Evolutionary conservation across 306 rosid species (phyloP).

Genomic region (Corylus avellana): DNA sequence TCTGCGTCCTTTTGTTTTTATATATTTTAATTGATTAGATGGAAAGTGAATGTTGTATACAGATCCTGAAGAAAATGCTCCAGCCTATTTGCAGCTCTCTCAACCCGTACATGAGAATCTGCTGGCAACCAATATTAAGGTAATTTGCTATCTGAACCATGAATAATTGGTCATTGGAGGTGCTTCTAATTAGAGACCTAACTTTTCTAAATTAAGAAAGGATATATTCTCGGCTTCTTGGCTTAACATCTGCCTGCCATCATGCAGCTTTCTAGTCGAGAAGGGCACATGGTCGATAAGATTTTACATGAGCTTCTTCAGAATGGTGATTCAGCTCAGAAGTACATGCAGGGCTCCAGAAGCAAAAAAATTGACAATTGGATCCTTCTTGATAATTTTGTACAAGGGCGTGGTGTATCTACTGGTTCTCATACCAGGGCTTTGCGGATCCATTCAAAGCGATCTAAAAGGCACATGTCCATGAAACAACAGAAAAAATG

Average conservation of each 20-base stretch:
- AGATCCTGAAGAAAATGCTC: constrained; percentile 58
- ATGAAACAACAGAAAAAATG: constrained; percentile 66
- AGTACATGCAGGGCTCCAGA: constrained; percentile 76
- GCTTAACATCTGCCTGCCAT: constrained; percentile 15
- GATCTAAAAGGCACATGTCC: constrained; percentile 75
- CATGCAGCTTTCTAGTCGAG: constrained; percentile 51
- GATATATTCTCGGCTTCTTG: constrained; percentile 1
- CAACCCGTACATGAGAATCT: constrained; percentile 54
- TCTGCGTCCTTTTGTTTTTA: not conserved
- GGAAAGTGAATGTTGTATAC: constrained; percentile 17
- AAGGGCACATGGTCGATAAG: constrained; percentile 51
- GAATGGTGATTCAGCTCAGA: constrained; percentile 66
- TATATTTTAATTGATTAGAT: not conserved
- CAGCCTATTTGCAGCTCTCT: constrained; percentile 55
- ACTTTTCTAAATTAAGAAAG: constrained; percentile 8
- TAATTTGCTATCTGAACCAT: constrained; percentile 25
- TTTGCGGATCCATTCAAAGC: constrained; percentile 64
- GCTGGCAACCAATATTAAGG: constrained; percentile 46
- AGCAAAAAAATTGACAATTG: constrained; percentile 59
- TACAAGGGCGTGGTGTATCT: constrained; percentile 42
- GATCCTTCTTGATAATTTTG: constrained; percentile 76
- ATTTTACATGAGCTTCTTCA: constrained; percentile 61
- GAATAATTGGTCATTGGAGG: not conserved
- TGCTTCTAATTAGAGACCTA: not conserved
- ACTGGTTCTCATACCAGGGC: constrained; percentile 55